Evolutionary conservation across 2,329 filamentous ascomycete species (phyloP), one percentile per base, ranked within the genome.

Genomic region (Arthrobotrys conoides): DNA sequence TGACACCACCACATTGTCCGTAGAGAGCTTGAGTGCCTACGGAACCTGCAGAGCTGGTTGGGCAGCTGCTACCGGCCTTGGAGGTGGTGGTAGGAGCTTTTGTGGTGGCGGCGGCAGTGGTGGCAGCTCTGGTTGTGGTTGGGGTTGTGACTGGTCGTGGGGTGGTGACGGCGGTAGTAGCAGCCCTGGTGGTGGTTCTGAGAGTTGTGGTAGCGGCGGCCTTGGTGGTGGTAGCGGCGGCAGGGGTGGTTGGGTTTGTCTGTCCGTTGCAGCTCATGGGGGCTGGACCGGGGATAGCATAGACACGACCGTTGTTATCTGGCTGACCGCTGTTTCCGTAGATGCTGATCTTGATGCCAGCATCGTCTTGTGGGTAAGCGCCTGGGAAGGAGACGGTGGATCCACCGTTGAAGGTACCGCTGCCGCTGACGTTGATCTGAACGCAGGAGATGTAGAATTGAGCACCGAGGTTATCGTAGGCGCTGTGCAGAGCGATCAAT

Each of bases 1-100:
- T 84, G 16, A 81, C 82, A 9, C 86, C 86, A 80, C 86, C 86
- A 81, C 86, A 87, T 82, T 87, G 86, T 2, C 83, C 72, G 41
- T 71, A 77, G 30, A 84, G 76, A 84, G 87, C 46, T 82, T 83
- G 70, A 63, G 48, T 51, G 48, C 27, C 44, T n/a, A 41, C 65
- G n/a, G 70, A 64, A 27, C 30, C 41, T 36, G 67, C 67, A 9
- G 69, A 63, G 55, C 33, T 59, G 55, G 63, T 64, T 38, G 67
- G 55, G 64, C 69, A 22, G 69, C 44, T 44, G 18, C 12, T 59
- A 24, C 49, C 51, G 2, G 51, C 41, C 18, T 55, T 55, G 24
- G n/a, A 33, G 38, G 68, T 51, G 12, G 55, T 71, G 1, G 41
- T 36, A 8, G 44, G 18, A 30, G 27, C 27, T 8, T 30, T 30